Evolutionary conservation across 1,284 basidiomycete species (phyloP), one percentile per base, ranked within the genome.

Genomic region (Microbotryum violaceum): DNA sequence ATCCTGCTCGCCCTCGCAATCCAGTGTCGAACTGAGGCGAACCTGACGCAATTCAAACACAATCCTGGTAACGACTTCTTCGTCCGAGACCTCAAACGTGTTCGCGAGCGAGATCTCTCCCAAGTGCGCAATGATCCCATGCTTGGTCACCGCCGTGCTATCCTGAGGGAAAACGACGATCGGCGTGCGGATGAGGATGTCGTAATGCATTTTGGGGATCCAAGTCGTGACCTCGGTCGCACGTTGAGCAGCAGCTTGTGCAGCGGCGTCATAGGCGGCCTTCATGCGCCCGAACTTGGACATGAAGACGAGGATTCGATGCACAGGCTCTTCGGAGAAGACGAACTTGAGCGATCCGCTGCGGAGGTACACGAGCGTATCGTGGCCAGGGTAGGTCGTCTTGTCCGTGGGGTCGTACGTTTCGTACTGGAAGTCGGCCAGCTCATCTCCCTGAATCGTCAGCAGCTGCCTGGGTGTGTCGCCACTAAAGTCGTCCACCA

Each of bases 371-470:
- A 99, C 79, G 6, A 86, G 84, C 4, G 92, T 92, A 75, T 93
- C 92, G 77, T 94, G 83, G 45, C 91, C 91, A 2, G 82, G 80
- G 75, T 90, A 89, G 1, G 80, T 79, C 42, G 82, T 78, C 25
- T 79, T 75, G 18, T 88, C 82, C 7, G 71, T 62, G 3, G 78
- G 75, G 74, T 94, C 89, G 76, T 86, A 94, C 0, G 92, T 98
- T 76, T 97, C 88, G 76, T 98, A 97, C 58, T 83, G 84, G 78
- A 99, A 92, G 74, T 97, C 89, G 27, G 92, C 94, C 53, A 98
- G 84, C 74, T 98, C 89, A 70, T 91, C 85, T 46, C 93, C 96
- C 73, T 98, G 91, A 60, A 98, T 98, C 33, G 91, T 89, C 59
- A 99, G 78, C 10, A 99, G 81, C 71, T 91, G 84, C 72, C 89